Percentiles rank a stretch among this genome's conserved stretches.
Evolutionary conservation across 305 asterid species (phyloP).

Genomic region (Solanum hybrid): DNA sequence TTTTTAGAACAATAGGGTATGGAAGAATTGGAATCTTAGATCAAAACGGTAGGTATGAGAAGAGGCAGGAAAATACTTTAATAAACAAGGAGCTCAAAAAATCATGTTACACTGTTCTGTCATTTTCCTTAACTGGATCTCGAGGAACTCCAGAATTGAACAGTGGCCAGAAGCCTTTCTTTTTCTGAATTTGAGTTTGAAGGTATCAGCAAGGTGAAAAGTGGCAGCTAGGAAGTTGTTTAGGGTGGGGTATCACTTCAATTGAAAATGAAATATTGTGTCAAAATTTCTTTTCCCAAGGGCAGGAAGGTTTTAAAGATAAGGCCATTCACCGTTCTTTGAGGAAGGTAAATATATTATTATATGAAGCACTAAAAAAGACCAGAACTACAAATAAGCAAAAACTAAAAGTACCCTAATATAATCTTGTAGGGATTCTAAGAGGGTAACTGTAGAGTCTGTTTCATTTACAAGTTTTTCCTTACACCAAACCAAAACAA

Average conservation of each 20-base stretch:
- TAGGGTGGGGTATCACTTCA: not conserved
- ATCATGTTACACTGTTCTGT: not conserved
- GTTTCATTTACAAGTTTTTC: not conserved
- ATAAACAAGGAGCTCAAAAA: not conserved
- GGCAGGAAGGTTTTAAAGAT: not conserved
- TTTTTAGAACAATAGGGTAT: not conserved
- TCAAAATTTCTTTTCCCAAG: not conserved
- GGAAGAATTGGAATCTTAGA: not conserved
- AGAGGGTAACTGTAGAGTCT: not conserved
- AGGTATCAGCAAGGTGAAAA: not conserved
- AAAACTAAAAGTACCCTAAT: not conserved
- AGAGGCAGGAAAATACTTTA: not conserved
- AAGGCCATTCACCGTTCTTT: not conserved
- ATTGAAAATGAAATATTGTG: not conserved
- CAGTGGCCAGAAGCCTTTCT: not conserved
- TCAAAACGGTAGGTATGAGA: not conserved
- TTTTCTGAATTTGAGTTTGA: not conserved
- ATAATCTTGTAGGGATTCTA: not conserved
- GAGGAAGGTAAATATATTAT: not conserved
- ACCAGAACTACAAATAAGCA: not conserved
- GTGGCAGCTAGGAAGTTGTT: not conserved
- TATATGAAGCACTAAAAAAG: not conserved
- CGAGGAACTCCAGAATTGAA: not conserved
- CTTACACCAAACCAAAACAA: not conserved
- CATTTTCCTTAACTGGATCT: not conserved